Base-by-base conservation (phyloP, 495 filamentous ascomycete species). In the Gamarada debralockiae region DNA sequence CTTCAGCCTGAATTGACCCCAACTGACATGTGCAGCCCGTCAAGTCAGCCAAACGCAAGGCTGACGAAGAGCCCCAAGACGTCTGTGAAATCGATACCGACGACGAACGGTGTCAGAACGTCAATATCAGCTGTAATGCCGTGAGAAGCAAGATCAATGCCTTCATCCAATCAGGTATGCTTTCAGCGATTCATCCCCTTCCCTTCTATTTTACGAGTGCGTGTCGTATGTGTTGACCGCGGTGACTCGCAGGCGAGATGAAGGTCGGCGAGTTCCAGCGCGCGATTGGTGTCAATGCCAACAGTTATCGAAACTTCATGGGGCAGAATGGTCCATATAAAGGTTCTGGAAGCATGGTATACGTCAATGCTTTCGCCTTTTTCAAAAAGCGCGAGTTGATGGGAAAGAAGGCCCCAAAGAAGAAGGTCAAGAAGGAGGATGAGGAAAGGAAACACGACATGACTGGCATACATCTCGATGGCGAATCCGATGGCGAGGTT, bases 241-340 rank as follows among this genome's bases (percentile, higher is more conserved):
- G n/a, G n/a, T n/a, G n/a, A n/a, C n/a, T n/a, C n/a, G n/a, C n/a
- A n/a, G n/a, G n/a, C n/a, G 69, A 70, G 45, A 75, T 75, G 68
- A 77, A 70, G 47, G 70, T 72, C 52, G 63, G 68, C 13, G 72
- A 73, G 29, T 77, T 80, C 53, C 59, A 62, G 13, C 53, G 59
- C 2, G 64, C 67, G 20, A 68, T 77, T 21, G 68, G 66, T n/a
- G 63, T 66, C 31, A 69, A 47, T 50, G 40, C 23, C 42, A 63
- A 31, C 10, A 46, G 52, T 2, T 63, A 75, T 21, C 56, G 10
- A 21, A 58, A 56, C 12, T 77, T 76, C 53, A 60, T 78, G 57
- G 56, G 50, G 10, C 60, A 68, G 39, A 57, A 55, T 7, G 73
- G 73, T 5, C 34, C 45, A 1, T 38, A 47, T 44, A 72, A 71